These are phyloP conservation scores for Russula lepida DNA, from an alignment of 768 basidiomycete species.

Conservation along the genomic window DNA sequence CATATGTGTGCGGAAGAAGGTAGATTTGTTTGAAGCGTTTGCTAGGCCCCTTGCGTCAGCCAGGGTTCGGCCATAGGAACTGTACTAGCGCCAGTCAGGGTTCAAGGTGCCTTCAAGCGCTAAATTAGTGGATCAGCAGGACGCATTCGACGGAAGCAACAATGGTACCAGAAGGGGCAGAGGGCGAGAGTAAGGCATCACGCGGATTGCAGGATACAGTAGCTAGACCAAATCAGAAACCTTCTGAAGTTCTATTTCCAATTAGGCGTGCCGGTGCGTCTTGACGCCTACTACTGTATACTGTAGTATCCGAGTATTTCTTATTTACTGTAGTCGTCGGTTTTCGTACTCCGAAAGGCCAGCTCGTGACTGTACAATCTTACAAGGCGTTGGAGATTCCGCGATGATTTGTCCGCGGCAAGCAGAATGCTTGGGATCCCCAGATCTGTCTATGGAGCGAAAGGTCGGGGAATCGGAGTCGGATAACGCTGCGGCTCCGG, in stretches of 20 bases:
- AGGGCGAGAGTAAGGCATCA: slow-evolving; percentile 45
- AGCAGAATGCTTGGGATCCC: slow-evolving; percentile 72
- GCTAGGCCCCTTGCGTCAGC: background rate
- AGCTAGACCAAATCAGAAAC: slow-evolving; percentile 44
- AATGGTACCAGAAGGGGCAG: background rate
- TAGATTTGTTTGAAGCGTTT: background rate
- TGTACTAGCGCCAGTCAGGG: background rate
- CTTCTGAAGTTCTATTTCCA: slow-evolving; percentile 90
- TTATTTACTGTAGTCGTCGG: slow-evolving; percentile 56
- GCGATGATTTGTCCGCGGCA: slow-evolving; percentile 68
- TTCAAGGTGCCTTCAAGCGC: background rate
- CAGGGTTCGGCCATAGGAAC: background rate
- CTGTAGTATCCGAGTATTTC: background rate
- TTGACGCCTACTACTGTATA: background rate
- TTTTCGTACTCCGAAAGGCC: slow-evolving; percentile 73
- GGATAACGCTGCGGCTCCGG: background rate
- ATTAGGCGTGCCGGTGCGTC: slow-evolving; percentile 75
- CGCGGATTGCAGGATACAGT: background rate
- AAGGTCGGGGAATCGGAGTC: slow-evolving; percentile 1
- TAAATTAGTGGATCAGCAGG: background rate
- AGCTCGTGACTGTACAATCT: slow-evolving; percentile 53
- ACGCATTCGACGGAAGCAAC: background rate
- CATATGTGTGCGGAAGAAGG: background rate
- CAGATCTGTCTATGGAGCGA: slow-evolving; percentile 67
- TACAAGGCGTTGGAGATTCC: slow-evolving; percentile 79